Percentiles rank a stretch among this genome's conserved stretches.
Evolutionary conservation across 2,329 filamentous ascomycete species (phyloP).

Genomic region (Ilyonectria mors-panacis): DNA sequence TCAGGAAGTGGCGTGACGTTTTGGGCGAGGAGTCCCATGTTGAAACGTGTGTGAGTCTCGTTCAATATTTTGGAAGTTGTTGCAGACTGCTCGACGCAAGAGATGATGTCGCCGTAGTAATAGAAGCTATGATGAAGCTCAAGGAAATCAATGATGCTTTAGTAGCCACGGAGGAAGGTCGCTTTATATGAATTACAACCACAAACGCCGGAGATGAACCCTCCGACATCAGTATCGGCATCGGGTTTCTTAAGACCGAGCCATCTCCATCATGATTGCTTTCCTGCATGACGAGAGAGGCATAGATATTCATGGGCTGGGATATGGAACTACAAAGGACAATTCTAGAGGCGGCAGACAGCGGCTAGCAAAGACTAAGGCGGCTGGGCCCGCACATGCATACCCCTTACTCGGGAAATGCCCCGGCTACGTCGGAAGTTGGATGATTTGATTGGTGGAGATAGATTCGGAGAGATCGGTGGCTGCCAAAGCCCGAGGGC

Average conservation of each 20-base stretch:
- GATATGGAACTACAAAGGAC: neutral
- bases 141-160: neutral
- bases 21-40: constrained; percentile 1
- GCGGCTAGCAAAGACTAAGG: neutral
- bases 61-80: neutral
- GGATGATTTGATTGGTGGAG: neutral
- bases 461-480: neutral
- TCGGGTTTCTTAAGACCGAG: neutral
- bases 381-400: neutral
- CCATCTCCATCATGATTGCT: neutral
- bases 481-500: neutral
- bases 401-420: neutral
- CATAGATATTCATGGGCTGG: neutral
- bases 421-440: neutral
- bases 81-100: neutral
- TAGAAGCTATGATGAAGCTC: neutral
- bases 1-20: neutral
- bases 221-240: neutral
- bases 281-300: constrained; percentile 1
- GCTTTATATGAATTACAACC: neutral
- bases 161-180: neutral
- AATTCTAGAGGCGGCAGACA: neutral
- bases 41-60: neutral
- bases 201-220: neutral
- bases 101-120: neutral